phyloP scores from a whole-genome alignment of 2,329 filamentous ascomycete genomes.

The Fusarium globosum region DNA sequence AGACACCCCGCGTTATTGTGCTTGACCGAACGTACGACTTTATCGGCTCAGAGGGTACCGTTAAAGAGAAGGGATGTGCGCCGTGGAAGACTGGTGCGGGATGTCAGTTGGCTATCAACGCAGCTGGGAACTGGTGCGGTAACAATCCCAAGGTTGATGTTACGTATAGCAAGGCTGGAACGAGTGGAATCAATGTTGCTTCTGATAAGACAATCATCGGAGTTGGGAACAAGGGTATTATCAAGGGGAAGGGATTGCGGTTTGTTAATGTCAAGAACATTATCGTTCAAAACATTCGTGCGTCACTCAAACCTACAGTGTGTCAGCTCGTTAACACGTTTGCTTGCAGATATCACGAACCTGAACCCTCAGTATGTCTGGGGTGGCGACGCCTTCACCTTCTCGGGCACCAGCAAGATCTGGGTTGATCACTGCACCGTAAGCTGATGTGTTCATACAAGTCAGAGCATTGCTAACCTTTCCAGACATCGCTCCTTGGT shows the following conservation, averaged over 20 bases:
- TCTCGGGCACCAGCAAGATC: constrained; percentile 26
- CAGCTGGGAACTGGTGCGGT: constrained; percentile 38
- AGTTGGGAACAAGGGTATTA: constrained; percentile 51
- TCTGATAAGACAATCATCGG: constrained; percentile 57
- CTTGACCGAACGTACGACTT: constrained; percentile 49
- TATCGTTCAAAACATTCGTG: constrained; percentile 46
- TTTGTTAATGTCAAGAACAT: constrained; percentile 49
- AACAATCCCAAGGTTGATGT: constrained; percentile 7
- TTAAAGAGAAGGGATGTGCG: constrained; percentile 29
- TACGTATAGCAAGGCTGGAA: constrained; percentile 19
- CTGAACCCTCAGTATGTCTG: constrained; percentile 36
- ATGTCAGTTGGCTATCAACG: constrained; percentile 37
- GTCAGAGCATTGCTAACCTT: rapidly evolving
- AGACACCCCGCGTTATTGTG: constrained; percentile 50
- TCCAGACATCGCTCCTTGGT: constrained; percentile 22
- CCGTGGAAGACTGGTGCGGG: constrained; percentile 31
- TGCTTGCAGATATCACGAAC: constrained; percentile 12
- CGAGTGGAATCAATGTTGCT: constrained; percentile 41
- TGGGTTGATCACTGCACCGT: constrained; percentile 37
- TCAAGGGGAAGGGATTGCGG: constrained; percentile 55
- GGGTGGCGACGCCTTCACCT: constrained; percentile 33
- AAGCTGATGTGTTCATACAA: rapidly evolving
- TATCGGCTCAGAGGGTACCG: constrained; percentile 41
- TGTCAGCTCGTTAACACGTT: rapidly evolving
- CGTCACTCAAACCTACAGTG: rapidly evolving